Percentiles rank a stretch among this genome's conserved stretches.
phyloP scores from a whole-genome alignment of 371 early-diverging fungal genomes.

The Saksenaea oblongispora region DNA sequence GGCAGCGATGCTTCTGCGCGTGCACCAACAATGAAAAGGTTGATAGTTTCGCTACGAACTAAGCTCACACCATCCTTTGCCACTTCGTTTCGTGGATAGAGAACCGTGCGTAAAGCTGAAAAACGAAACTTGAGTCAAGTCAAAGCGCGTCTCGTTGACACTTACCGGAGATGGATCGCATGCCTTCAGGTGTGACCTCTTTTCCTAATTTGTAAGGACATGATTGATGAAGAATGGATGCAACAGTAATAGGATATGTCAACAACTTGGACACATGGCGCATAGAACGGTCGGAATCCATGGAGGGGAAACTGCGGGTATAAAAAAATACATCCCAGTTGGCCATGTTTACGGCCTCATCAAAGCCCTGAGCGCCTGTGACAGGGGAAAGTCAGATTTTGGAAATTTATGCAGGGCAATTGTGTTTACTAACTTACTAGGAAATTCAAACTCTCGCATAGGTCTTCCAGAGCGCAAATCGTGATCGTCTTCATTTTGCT shows the following conservation, averaged over 20 bases:
- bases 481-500: slow-evolving; percentile 84
- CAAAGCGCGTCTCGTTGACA: too few relatives aligned
- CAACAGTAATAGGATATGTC: slow-evolving; percentile 84
- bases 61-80: slow-evolving; percentile 47
- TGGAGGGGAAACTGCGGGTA: slow-evolving; percentile 79
- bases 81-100: slow-evolving; percentile 59
- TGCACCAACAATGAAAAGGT: slow-evolving; percentile 77
- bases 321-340: slow-evolving; percentile 85
- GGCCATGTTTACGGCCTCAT: slow-evolving; percentile 78
- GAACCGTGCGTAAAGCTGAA: slow-evolving; percentile 69
- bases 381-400: not conserved
- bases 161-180: slow-evolving; percentile 67
- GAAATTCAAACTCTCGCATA: slow-evolving; percentile 84
- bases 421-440: slow-evolving; percentile 52
- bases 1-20: slow-evolving; percentile 82
- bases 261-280: slow-evolving; percentile 82
- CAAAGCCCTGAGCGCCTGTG: slow-evolving; percentile 70
- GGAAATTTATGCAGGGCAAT: not conserved
- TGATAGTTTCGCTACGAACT: slow-evolving; percentile 60
- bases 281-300: slow-evolving; percentile 75
- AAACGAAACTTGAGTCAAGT: too few relatives aligned
- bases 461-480: slow-evolving; percentile 79
- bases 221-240: slow-evolving; percentile 74
- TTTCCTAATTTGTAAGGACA: slow-evolving; percentile 70
- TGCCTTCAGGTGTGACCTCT: slow-evolving; percentile 76